A percentile compares a stretch with the other conserved stretches of the same genome.
Conservation (phyloP, 2,329 filamentous ascomycete species). For the Exophiala sideris region DNA sequence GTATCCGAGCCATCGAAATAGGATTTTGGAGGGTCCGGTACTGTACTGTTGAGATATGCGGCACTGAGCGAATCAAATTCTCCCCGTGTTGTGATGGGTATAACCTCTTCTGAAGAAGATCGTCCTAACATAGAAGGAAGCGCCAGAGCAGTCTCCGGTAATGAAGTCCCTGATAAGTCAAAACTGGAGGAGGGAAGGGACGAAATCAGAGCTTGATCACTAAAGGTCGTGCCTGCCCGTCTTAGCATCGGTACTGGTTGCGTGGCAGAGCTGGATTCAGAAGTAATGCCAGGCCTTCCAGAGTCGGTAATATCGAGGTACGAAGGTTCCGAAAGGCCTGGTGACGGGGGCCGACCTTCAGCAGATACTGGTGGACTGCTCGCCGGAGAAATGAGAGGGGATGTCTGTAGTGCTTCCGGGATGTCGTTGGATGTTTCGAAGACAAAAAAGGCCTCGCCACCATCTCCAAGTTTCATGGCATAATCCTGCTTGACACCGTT, state of each 20-base stretch:
- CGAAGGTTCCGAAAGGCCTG: constrained; percentile 47
- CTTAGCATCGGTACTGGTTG: constrained; percentile 16
- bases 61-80: constrained; percentile 22
- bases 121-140: constrained; percentile 44
- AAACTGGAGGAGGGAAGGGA: constrained; percentile 12
- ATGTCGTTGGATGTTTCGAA: constrained; percentile 93
- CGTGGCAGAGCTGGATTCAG: constrained; percentile 6
- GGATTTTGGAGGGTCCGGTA: constrained; percentile 8
- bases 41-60: constrained; percentile 16
- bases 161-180: constrained; percentile 7
- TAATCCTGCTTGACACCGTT: constrained; percentile 90
- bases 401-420: constrained; percentile 90
- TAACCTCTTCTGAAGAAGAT: constrained; percentile 53
- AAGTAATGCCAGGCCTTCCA: constrained; percentile 22
- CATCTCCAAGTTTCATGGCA: constrained; percentile 97
- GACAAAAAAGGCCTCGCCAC: constrained; percentile 97
- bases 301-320: constrained; percentile 44
- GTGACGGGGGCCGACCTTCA: constrained; percentile 26
- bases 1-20: constrained; percentile 17
- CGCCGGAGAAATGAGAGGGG: constrained; percentile 85
- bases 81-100: constrained; percentile 43
- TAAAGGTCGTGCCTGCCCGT: constrained; percentile 18
- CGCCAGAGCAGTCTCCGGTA: constrained; percentile 1
- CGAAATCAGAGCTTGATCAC: constrained; percentile 4
- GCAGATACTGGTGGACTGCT: constrained; percentile 60